A percentile compares a stretch with the other conserved stretches of the same genome.
These are phyloP conservation scores for Fraxinus angustifolia DNA, from an alignment of 305 asterid species.

Conservation along the genomic window DNA sequence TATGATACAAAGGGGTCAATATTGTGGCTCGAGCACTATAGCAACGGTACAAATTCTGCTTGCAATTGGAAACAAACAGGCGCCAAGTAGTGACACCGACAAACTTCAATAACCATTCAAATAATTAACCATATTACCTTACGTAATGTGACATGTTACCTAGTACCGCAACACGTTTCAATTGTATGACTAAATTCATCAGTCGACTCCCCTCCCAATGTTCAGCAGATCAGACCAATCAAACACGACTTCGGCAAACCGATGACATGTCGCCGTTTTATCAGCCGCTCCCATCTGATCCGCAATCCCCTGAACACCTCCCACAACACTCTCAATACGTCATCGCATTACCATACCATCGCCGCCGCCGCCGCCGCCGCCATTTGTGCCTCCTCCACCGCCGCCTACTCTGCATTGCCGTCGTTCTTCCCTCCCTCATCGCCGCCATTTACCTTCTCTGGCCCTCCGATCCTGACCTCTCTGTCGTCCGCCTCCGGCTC, in stretches of 20 bases:
- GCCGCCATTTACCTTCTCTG: constrained; percentile 51
- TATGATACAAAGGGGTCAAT: no score
- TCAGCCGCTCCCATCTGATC: constrained; percentile 51
- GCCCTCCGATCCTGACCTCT: constrained; percentile 76
- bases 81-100: no score
- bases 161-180: no score
- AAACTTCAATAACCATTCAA: no score
- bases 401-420: constrained; percentile 32
- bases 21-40: no score
- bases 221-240: background rate
- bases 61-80: no score
- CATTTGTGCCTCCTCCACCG: constrained; percentile 28
- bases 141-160: no score
- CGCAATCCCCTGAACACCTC: constrained; percentile 10
- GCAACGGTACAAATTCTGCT: no score
- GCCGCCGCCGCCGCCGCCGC: constrained; percentile 19
- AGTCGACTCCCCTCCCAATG: background rate
- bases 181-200: no score
- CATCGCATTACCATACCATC: constrained; percentile 50
- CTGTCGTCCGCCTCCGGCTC: constrained; percentile 53
- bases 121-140: no score
- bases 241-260: background rate
- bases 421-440: constrained; percentile 38
- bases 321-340: constrained; percentile 55
- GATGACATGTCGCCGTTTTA: background rate